Evolutionary conservation across 331 rosid genomes (phyloP).

Genomic region (Pyrus hybrid): DNA sequence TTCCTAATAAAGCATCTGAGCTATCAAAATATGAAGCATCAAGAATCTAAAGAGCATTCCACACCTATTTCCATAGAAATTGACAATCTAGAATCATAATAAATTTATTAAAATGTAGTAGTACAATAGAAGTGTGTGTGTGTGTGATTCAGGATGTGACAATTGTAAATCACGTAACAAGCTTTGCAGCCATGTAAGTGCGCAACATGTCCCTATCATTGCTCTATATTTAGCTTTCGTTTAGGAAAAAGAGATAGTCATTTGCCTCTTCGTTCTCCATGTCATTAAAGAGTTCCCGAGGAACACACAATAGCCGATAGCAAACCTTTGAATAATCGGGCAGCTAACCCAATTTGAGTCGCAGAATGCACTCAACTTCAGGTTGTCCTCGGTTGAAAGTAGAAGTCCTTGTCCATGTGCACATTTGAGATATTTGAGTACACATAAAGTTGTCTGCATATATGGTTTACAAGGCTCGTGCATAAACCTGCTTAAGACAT

Average conservation of each 20-base stretch:
- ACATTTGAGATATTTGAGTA: neutral
- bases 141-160: too few relatives aligned
- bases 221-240: too few relatives aligned
- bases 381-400: neutral
- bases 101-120: too few relatives aligned
- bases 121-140: too few relatives aligned
- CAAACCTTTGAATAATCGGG: too few relatives aligned
- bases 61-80: slow-evolving; percentile 31
- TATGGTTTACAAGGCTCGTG: neutral
- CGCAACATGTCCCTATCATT: too few relatives aligned
- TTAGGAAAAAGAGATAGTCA: too few relatives aligned
- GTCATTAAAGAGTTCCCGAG: too few relatives aligned
- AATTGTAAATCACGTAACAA: too few relatives aligned
- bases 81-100: neutral
- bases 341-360: neutral
- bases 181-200: too few relatives aligned
- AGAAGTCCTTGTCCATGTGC: neutral
- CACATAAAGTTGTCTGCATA: neutral
- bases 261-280: too few relatives aligned
- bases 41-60: slow-evolving; percentile 71
- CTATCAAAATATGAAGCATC: slow-evolving; percentile 63
- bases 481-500: neutral
- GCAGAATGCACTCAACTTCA: neutral
- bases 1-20: slow-evolving; percentile 39
- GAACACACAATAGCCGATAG: too few relatives aligned